phyloP scores from a whole-genome alignment of 2,329 filamentous ascomycete species.

The Colletotrichum eleusines region DNA sequence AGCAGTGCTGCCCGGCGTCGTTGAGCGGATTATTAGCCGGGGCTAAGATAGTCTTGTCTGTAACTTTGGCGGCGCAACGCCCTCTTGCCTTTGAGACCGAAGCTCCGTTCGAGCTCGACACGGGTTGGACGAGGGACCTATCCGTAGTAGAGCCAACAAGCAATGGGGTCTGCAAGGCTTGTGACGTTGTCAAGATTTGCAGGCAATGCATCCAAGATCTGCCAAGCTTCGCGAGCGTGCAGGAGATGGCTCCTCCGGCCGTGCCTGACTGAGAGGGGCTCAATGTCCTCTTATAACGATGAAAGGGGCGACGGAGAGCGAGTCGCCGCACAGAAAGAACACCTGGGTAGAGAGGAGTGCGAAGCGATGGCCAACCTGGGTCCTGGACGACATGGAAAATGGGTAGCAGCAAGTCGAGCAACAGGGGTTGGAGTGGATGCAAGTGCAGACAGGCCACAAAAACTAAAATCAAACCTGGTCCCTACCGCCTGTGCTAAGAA shows the following conservation, averaged over 20 bases:
- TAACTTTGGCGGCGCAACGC: conserved; percentile 26
- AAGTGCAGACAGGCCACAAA: too few species aligned
- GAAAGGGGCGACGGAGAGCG: neutral
- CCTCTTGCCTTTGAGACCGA: conserved; percentile 27
- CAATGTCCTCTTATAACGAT: conserved; percentile 30
- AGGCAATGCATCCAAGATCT: conserved; percentile 29
- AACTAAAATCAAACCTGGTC: conserved; percentile 16
- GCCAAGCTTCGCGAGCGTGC: conserved; percentile 33
- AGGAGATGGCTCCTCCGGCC: neutral
- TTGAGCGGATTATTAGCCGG: neutral
- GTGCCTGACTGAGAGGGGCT: conserved; percentile 11
- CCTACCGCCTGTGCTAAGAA: conserved; percentile 14
- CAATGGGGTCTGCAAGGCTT: neutral
- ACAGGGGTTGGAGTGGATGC: neutral
- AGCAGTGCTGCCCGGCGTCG: neutral
- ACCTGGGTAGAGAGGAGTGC: neutral
- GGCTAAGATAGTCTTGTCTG: conserved; percentile 6
- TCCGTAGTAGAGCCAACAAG: conserved; percentile 17
- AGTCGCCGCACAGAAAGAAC: neutral
- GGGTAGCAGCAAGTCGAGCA: neutral
- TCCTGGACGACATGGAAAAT: neutral
- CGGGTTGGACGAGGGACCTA: conserved; percentile 13
- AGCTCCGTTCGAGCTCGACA: conserved; percentile 12
- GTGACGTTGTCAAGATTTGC: conserved; percentile 21
- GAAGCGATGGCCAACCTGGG: neutral